phyloP scores from a whole-genome alignment of 2,329 filamentous ascomycete genomes.

The Myriosclerotinia duriaeana region DNA sequence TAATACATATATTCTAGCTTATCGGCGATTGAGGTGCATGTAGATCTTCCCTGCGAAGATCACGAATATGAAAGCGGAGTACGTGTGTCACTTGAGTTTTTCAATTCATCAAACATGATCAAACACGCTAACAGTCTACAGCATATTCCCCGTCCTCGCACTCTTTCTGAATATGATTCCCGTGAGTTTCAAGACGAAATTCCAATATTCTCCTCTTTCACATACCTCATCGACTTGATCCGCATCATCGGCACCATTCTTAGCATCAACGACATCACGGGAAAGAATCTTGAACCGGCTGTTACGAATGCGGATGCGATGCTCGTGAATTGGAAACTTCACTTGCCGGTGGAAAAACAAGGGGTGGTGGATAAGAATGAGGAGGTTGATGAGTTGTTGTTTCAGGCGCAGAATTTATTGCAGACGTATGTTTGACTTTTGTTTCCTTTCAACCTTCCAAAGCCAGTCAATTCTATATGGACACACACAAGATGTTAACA shows the following conservation, averaged over 20 bases:
- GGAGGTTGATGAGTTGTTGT: slow-evolving; percentile 44
- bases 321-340: slow-evolving; percentile 44
- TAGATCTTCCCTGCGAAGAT: slow-evolving; percentile 46
- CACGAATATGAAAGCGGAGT: slow-evolving; percentile 46
- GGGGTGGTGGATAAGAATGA: slow-evolving; percentile 43
- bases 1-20: slow-evolving; percentile 27
- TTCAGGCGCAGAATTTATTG: slow-evolving; percentile 42
- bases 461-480: background rate
- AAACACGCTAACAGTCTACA: slow-evolving; percentile 29
- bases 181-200: slow-evolving; percentile 41
- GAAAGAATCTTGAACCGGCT: slow-evolving; percentile 34
- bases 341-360: slow-evolving; percentile 45
- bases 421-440: slow-evolving; percentile 40
- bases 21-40: slow-evolving; percentile 39
- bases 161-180: slow-evolving; percentile 42
- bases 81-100: slow-evolving; percentile 27
- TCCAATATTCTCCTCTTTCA: slow-evolving; percentile 44
- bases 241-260: slow-evolving; percentile 42
- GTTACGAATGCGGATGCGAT: slow-evolving; percentile 43
- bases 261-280: slow-evolving; percentile 35
- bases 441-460: background rate
- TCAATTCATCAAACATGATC: slow-evolving; percentile 9
- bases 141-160: slow-evolving; percentile 42
- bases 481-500: background rate
- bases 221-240: slow-evolving; percentile 44